Evolutionary conservation across 768 basidiomycete genomes (phyloP), one percentile per base, ranked within the genome.

Genomic region (Pulveroboletus ravenelii): DNA sequence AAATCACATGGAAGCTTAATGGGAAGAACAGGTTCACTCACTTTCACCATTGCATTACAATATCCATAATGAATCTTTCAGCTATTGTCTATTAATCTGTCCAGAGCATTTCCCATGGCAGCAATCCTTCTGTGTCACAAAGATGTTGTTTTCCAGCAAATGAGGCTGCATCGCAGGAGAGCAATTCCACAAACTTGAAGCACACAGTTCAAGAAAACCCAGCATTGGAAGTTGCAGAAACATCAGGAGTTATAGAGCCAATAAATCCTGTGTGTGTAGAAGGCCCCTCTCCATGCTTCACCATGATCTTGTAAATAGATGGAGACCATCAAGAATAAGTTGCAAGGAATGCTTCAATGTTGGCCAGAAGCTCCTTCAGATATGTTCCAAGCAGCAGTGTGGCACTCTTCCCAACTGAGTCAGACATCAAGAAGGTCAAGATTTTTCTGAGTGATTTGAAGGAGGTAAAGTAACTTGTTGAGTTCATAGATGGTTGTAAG

Each of bases 21-120:
- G 49, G n/a, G 36, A 47, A 17, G 51, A 52, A 38, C 17, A 53
- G 35, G 46, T 30, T 49, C 13, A 35, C 58, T 48, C 71, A 93
- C 90, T 84, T 87, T 75, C 85, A 81, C 91, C 92, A 93, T 65
- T 93, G 89, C 77, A 83, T 84, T 14, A 88, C 84, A 30, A 89
- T 70, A 55, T 75, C 78, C 79, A 87, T 81, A 31, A 80, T 74
- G 60, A 93, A 89, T 62, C 52, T 74, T 80, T 27, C 85, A 80
- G 52, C 87, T 88, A 42, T 80, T 73, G 61, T 93, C 91, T 61
- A 95, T 94, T 41, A 94, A 72, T 59, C 78, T 87, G 65, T 95
- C 93, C n/a, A 94, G 73, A 1, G 78, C 76, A 60, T 87, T 89
- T 18, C 89, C 88, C 12, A 89, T 81, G 10, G 77, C 70, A 27